These are phyloP conservation scores for Kodamaea alishanica DNA, from an alignment of 1,139 yeast genomes.

Conservation along the genomic window DNA sequence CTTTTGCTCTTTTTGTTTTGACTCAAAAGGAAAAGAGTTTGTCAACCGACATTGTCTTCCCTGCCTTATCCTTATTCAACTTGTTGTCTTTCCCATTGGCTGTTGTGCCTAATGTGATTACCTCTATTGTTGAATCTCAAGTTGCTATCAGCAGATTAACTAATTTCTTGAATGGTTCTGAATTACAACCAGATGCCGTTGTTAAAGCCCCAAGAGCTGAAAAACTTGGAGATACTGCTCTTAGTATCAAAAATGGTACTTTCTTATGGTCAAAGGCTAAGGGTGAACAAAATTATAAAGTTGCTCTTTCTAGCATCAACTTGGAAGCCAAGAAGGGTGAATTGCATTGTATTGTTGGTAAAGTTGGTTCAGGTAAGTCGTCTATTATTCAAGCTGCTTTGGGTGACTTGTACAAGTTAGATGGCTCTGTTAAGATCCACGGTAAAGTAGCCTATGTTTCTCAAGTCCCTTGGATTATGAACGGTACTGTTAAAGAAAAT, in stretches of 20 bases:
- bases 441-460: conserved; percentile 91
- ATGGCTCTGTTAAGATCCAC: conserved; percentile 68
- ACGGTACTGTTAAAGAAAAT: conserved; percentile 86
- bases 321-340: conserved; percentile 75
- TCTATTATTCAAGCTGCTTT: conserved; percentile 78
- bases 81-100: conserved; percentile 87
- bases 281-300: conserved; percentile 55
- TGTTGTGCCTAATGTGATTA: conserved; percentile 87
- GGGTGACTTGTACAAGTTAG: conserved; percentile 79
- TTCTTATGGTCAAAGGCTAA: conserved; percentile 87
- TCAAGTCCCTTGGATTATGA: conserved; percentile 92
- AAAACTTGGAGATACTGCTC: conserved; percentile 63
- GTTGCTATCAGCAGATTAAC: conserved; percentile 80
- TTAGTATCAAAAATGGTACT: conserved; percentile 67
- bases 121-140: conserved; percentile 83
- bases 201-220: conserved; percentile 50
- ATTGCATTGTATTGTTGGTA: conserved; percentile 84
- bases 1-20: conserved; percentile 79
- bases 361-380: conserved; percentile 91
- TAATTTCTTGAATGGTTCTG: conserved; percentile 69
- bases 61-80: conserved; percentile 85
- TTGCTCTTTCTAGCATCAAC: conserved; percentile 71
- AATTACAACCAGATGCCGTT: conserved; percentile 79
- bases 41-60: conserved; percentile 90
- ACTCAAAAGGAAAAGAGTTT: conserved; percentile 62